Evolutionary conservation across 208 protist species (phyloP), one percentile per base, ranked within the genome.

Genomic region (Leishmania amazonensis): DNA sequence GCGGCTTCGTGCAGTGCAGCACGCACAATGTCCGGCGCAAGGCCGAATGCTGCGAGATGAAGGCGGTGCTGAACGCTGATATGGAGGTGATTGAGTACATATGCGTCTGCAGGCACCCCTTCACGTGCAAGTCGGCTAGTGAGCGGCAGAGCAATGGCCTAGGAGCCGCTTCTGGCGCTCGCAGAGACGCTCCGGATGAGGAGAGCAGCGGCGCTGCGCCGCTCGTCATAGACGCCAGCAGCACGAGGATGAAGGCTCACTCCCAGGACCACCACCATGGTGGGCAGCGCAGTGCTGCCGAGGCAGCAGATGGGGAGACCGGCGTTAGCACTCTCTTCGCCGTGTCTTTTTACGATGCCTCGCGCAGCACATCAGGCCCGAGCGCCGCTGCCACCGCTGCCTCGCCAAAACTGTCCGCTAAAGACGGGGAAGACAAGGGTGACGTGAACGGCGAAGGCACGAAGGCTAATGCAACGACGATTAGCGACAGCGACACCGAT

Each of bases 61-160:
- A 62, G 73, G 87, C 90, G 24, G 80, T 96, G 13, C 84, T 88
- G 79, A 89, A 96, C 75, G 93, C 93, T 3, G 93, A 96, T 64
- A 91, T 89, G 77, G 84, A 91, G 42, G 80, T 95, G 35, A 77
- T 95, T 45, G 87, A 81, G 42, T 91, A 92, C 62, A 83, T 85
- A 47, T 96, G 91, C 67, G 78, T 88, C 2, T 96, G 93, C 83
- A 88, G 77, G 75, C 83, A 86, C 0, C 85, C 62, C 6, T 76
- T 78, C 60, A 58, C 73, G 11, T 96, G 93, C 79, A 85, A 79
- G 53, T 72, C 81, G 0, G 81, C 79, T 8, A 71, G 35, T 51
- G 74, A 81, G 3, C 79, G 67, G 17, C 51, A 78, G 31, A 42
- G 38, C 38, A 67, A 31, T 17, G 21, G 24, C 24, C 38, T 57